Base-by-base conservation (phyloP, 441 rosid genomes). In the Viola pubescens region DNA sequence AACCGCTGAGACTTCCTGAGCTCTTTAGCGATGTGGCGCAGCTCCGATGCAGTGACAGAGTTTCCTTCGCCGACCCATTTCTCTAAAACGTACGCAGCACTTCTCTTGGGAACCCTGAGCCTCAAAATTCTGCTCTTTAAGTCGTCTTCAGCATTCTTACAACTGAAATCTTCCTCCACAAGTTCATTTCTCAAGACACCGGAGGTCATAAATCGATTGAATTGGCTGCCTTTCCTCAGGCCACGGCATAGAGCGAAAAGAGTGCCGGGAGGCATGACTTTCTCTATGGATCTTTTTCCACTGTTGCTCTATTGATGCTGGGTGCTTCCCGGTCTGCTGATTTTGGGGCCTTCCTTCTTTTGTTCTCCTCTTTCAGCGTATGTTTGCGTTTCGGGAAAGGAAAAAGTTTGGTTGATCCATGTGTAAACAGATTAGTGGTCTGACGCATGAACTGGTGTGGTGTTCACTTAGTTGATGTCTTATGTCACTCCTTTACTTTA, bases 21-120 rank as follows among this genome's bases (percentile, higher is more conserved):
- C 55, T 87, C 95, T 75, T 67, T 87, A 14, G 88, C 75, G 66
- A 87, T 83, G 47, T 72, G 77, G 38, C 95, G 86, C n/a, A 91
- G 95, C 71, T 85, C 88, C 43, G 66, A 69, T 60, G 79, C 66
- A 4, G 79, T 60, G 3, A 83, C 65, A 44, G 48, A 67, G 61
- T 89, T 89, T 43, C 98, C 97, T 70, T 89, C 90, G 6, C 79
- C 73, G 39, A 80, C 63, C 98, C 98, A 92, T 73, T 71, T 92
- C 78, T 82, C 80, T 47, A 92, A 74, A 60, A 89, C 82, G 40
- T 84, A 79, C 55, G 79, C 71, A 43, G 77, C 96, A 60, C 98
- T 89, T 60, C 98, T 75, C 66, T 92, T 92, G 4, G 97, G 95
- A 45, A 87, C 76, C 56, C 97, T 77, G 68, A 89, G 73, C 74